Conservation (phyloP, 352 stramenopile species). For the Phytophthora pistaciae region DNA sequence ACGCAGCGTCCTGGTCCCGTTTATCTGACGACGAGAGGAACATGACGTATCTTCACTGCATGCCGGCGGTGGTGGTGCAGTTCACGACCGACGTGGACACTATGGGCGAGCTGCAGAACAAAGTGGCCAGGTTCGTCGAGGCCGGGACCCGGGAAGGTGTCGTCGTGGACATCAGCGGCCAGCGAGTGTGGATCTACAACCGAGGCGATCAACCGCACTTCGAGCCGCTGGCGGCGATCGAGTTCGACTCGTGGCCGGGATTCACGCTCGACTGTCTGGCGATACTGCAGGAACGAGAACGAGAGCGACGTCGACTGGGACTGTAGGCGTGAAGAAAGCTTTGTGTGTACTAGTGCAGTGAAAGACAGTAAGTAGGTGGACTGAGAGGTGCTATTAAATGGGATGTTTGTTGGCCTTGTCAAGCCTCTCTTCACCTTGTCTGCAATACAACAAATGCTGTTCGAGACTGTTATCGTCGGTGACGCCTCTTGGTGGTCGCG, state of each 20-base stretch:
- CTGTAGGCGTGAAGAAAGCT: too few relatives aligned
- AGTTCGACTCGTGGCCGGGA: constrained; percentile 42
- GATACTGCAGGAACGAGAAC: not conserved
- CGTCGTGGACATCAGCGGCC: constrained; percentile 29
- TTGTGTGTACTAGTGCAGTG: not conserved
- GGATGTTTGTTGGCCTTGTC: not conserved
- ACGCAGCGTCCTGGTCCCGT: constrained; percentile 1
- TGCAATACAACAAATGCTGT: not conserved
- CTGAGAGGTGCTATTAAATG: not conserved
- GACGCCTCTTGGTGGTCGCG: not conserved
- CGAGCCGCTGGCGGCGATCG: constrained; percentile 26
- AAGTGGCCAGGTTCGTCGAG: constrained; percentile 27
- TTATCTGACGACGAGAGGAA: constrained; percentile 8
- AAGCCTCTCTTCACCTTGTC: not conserved
- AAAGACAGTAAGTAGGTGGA: not conserved
- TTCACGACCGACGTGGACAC: not conserved
- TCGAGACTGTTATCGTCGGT: not conserved
- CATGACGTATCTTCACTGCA: not conserved
- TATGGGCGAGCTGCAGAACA: constrained; percentile 6
- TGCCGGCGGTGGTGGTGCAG: constrained; percentile 6
- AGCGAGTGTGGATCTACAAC: constrained; percentile 39
- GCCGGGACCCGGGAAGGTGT: constrained; percentile 37
- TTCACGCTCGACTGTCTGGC: constrained; percentile 37
- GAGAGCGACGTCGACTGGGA: not conserved
- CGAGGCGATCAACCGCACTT: constrained; percentile 23